Evolutionary conservation across 139 green algal species (phyloP).

Genomic region (Chlorella sp.): DNA sequence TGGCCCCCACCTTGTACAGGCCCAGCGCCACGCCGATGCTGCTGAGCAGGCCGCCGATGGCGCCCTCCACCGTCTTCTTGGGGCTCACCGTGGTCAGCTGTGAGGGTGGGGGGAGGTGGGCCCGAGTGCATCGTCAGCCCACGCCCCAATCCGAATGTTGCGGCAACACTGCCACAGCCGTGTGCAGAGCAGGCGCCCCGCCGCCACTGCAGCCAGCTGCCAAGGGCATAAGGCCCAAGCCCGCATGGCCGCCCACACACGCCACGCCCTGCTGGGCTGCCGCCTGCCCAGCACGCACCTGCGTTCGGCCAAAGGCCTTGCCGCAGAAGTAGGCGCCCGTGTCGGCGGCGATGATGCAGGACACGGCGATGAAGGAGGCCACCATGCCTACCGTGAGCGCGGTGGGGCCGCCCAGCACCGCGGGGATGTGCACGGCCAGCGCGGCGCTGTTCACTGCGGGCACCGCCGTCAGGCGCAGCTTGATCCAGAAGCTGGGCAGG

Average conservation of each 20-base stretch:
- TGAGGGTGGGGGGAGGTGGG: slow-evolving; percentile 19
- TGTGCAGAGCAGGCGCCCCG: neutral
- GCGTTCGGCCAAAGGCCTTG: slow-evolving; percentile 65
- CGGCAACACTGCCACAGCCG: neutral
- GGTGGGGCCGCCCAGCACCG: slow-evolving; percentile 54
- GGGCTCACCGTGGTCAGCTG: slow-evolving; percentile 83
- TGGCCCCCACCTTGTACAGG: slow-evolving; percentile 26
- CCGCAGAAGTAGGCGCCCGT: slow-evolving; percentile 89
- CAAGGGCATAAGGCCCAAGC: neutral
- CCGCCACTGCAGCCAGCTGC: neutral
- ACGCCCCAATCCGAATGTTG: too few relatives aligned
- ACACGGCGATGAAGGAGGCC: slow-evolving; percentile 78
- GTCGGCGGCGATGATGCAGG: slow-evolving; percentile 89
- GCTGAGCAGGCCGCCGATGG: slow-evolving; percentile 74
- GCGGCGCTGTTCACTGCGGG: slow-evolving; percentile 48
- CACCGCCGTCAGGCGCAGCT: slow-evolving; percentile 74
- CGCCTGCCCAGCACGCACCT: neutral
- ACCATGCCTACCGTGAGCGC: slow-evolving; percentile 82
- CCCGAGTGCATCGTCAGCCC: neutral
- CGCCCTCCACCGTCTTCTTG: slow-evolving; percentile 96
- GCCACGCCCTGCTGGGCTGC: too few relatives aligned
- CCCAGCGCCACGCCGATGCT: slow-evolving; percentile 62
- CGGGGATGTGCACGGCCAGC: neutral
- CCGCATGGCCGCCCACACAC: neutral
- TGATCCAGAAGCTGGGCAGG: slow-evolving; percentile 94